phyloP scores from a whole-genome alignment of 805 yeast genomes.

The Candida wancherniae region DNA sequence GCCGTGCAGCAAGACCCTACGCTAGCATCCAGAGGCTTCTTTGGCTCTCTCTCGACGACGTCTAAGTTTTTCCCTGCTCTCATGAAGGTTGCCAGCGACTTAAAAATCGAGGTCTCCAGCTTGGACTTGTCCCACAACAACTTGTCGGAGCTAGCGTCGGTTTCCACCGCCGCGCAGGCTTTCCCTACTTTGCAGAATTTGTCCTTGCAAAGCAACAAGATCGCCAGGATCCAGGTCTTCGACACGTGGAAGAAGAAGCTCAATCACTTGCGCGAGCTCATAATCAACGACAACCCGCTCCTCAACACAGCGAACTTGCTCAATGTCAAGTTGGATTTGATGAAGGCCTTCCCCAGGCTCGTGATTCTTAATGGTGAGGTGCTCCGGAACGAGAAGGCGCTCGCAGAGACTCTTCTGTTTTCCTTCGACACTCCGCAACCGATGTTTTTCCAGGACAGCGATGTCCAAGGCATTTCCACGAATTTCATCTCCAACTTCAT shows the following conservation, averaged over 20 bases:
- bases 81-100: constrained; percentile 67
- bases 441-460: constrained; percentile 80
- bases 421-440: constrained; percentile 52
- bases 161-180: constrained; percentile 63
- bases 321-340: constrained; percentile 54
- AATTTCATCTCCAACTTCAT: constrained; percentile 72
- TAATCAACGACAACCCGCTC: constrained; percentile 77
- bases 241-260: constrained; percentile 79
- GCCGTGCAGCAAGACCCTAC: constrained; percentile 60
- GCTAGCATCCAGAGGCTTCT: constrained; percentile 57
- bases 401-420: constrained; percentile 47
- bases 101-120: constrained; percentile 57
- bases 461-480: constrained; percentile 66
- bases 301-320: constrained; percentile 29
- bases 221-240: constrained; percentile 52
- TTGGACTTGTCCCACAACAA: constrained; percentile 61
- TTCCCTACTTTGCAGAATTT: constrained; percentile 76
- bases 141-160: constrained; percentile 52
- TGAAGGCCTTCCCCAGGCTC: constrained; percentile 74
- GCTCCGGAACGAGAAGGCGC: constrained; percentile 67
- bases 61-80: constrained; percentile 88
- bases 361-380: constrained; percentile 72
- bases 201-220: constrained; percentile 72
- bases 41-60: constrained; percentile 54
- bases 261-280: constrained; percentile 64